Conservation (phyloP, 2,329 filamentous ascomycete species). For the Fusarium aywerte region DNA sequence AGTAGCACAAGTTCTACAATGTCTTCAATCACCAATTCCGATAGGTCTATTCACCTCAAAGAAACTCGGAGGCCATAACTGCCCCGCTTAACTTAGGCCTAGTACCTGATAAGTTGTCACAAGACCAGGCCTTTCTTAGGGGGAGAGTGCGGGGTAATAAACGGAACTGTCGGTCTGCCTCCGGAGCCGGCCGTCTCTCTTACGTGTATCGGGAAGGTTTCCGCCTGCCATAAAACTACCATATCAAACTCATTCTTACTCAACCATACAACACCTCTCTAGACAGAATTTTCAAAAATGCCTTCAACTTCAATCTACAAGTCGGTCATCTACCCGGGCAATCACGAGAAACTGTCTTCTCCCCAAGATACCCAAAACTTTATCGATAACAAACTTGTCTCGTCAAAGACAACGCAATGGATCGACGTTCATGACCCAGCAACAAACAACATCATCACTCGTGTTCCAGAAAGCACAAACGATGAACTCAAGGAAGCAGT, state of each 20-base stretch:
- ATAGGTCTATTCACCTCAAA: background rate
- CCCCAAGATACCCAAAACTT: conserved; percentile 74
- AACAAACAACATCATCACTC: conserved; percentile 81
- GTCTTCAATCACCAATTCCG: background rate
- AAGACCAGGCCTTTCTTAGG: background rate
- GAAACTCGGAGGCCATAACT: background rate
- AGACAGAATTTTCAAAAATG: conserved; percentile 4
- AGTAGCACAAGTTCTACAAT: background rate
- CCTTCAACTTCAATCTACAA: conserved; percentile 29
- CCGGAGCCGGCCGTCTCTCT: conserved; percentile 31
- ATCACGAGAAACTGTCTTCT: conserved; percentile 39
- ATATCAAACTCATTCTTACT: background rate
- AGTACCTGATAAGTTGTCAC: conserved; percentile 24
- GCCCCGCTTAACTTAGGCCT: conserved; percentile 7
- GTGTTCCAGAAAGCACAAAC: conserved; percentile 79
- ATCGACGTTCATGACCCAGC: conserved; percentile 80
- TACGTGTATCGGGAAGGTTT: conserved; percentile 26
- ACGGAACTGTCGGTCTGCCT: conserved; percentile 27
- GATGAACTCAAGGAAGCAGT: conserved; percentile 75
- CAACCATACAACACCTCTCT: background rate
- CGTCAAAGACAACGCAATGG: conserved; percentile 71
- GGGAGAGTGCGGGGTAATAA: conserved; percentile 28
- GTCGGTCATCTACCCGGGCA: conserved; percentile 40
- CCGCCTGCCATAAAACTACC: conserved; percentile 12
- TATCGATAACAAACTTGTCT: conserved; percentile 75